Evolutionary conservation across 495 filamentous ascomycete species (phyloP), one percentile per base, ranked within the genome.

Genomic region (Saxophila tyrrhenica): DNA sequence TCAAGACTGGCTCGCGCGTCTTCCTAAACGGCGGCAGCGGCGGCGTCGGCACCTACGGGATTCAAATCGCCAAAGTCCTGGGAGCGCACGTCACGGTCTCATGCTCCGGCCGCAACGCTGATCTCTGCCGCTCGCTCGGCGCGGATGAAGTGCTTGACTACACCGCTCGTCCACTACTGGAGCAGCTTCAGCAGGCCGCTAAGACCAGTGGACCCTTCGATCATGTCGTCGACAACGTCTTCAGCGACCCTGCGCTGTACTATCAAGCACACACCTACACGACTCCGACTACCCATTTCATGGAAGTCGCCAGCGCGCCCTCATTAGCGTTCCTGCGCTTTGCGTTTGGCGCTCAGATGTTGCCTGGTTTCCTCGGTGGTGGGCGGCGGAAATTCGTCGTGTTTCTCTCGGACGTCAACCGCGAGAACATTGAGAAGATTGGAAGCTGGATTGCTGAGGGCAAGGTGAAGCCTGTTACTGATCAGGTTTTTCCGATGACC

Each of bases 1-100:
- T 82, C 48, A 70, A 72, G 39, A 22, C 61, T 0, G 78, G 78
- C 7, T 73, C 78, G 47, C 75, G 73, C 55, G 72, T 87, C 25
- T 82, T 86, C 64, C 74, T 87, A 57, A 85, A 85, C 52, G 83
- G 79, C 24, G 82, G 81, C 1, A 79, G 75, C 0, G 84, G 83
- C 10, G 82, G 83, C 0, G 73, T 72, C 2, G 83, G 83, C 0
- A 70, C 73, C 0, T 82, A 78, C 58, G 75, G 72, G 1, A 80
- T 85, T 50, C 82, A 85, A 62, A 75, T 85, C 52, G 83, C 83
- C 9, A 85, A 85, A 64, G 64, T 68, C 2, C 53, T 79, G 16
- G 81, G 82, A 0, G 83, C 79, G 60, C 70, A 77, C 57, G 82
- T 86, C 24, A 81, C 78, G 2, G 66, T 70, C 3, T 75, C 74